phyloP scores from a whole-genome alignment of 352 stramenopile genomes.

The Nothophytophthora sp. region DNA sequence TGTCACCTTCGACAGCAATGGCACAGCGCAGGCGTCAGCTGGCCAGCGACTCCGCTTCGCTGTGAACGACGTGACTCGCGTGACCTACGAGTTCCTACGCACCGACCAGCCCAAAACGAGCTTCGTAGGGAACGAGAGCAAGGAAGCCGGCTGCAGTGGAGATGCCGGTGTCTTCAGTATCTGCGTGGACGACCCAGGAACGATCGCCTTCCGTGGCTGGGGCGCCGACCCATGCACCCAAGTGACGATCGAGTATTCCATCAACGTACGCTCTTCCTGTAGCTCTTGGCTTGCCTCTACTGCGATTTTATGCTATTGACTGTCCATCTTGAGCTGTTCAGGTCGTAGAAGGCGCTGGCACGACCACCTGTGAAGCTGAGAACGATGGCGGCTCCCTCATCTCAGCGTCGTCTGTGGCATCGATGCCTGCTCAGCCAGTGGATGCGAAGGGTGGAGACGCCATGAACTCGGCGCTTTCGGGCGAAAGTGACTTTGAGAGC shows the following conservation, averaged over 20 bases:
- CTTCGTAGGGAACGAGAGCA: slow-evolving; percentile 27
- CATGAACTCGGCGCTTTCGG: background rate
- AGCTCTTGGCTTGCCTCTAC: background rate
- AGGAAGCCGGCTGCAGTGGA: slow-evolving; percentile 16
- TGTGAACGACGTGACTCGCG: slow-evolving; percentile 33
- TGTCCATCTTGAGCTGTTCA: background rate
- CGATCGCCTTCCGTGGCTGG: slow-evolving; percentile 47
- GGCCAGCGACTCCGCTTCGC: slow-evolving; percentile 33
- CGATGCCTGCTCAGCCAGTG: background rate
- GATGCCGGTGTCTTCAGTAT: slow-evolving; percentile 36
- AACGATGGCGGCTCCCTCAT: slow-evolving; percentile 1
- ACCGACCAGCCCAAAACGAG: slow-evolving; percentile 53
- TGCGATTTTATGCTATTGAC: background rate
- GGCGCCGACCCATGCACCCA: slow-evolving; percentile 41
- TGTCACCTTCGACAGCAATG: slow-evolving; percentile 33
- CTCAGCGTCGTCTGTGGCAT: slow-evolving; percentile 1
- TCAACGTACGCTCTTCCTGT: slow-evolving; percentile 7
- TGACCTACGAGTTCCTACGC: slow-evolving; percentile 47
- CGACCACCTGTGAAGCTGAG: slow-evolving; percentile 5
- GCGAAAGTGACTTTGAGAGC: slow-evolving; percentile 10
- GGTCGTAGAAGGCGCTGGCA: slow-evolving; percentile 23
- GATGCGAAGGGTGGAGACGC: slow-evolving; percentile 1
- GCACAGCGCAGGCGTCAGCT: slow-evolving; percentile 23
- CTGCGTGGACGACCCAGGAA: slow-evolving; percentile 42
- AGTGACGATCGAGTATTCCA: slow-evolving; percentile 34